phyloP scores from a whole-genome alignment of 768 basidiomycete species.

The Steccherinum ochraceum region DNA sequence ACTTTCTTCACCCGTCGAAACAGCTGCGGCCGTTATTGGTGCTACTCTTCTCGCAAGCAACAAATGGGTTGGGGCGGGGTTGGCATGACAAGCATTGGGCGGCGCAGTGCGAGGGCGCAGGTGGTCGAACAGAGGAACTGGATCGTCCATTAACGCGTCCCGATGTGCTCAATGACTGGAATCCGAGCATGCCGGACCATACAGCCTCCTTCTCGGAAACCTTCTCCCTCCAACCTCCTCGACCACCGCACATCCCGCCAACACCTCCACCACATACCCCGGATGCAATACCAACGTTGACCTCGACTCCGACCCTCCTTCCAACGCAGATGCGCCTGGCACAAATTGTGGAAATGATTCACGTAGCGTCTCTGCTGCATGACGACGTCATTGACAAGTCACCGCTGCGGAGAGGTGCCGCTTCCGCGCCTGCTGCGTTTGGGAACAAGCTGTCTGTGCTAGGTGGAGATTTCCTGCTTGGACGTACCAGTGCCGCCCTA shows the following conservation, averaged over 20 bases:
- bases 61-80: slow-evolving; percentile 75
- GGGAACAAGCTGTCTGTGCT: slow-evolving; percentile 93
- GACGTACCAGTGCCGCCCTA: slow-evolving; percentile 82
- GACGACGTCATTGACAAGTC: slow-evolving; percentile 83
- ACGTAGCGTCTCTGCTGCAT: slow-evolving; percentile 90
- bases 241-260: slow-evolving; percentile 28
- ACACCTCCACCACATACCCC: slow-evolving; percentile 18
- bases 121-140: slow-evolving; percentile 52
- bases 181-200: slow-evolving; percentile 79
- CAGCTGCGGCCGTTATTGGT: slow-evolving; percentile 88
- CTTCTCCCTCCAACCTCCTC: slow-evolving; percentile 37
- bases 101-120: slow-evolving; percentile 49
- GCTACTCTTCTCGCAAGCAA: slow-evolving; percentile 85
- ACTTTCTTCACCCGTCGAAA: slow-evolving; percentile 85
- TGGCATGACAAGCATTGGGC: slow-evolving; percentile 60
- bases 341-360: slow-evolving; percentile 97
- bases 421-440: slow-evolving; percentile 68
- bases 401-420: slow-evolving; percentile 60
- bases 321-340: slow-evolving; percentile 90
- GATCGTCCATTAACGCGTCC: slow-evolving; percentile 75
- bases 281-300: slow-evolving; percentile 25
- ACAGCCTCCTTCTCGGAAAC: slow-evolving; percentile 56
- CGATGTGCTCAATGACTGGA: slow-evolving; percentile 87
- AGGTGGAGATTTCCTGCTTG: slow-evolving; percentile 93
- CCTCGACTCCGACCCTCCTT: slow-evolving; percentile 41